A percentile compares a stretch with the other conserved stretches of the same genome.
Evolutionary conservation across 805 yeast genomes (phyloP).

Genomic region (Metschnikowia baotianmanensis): DNA sequence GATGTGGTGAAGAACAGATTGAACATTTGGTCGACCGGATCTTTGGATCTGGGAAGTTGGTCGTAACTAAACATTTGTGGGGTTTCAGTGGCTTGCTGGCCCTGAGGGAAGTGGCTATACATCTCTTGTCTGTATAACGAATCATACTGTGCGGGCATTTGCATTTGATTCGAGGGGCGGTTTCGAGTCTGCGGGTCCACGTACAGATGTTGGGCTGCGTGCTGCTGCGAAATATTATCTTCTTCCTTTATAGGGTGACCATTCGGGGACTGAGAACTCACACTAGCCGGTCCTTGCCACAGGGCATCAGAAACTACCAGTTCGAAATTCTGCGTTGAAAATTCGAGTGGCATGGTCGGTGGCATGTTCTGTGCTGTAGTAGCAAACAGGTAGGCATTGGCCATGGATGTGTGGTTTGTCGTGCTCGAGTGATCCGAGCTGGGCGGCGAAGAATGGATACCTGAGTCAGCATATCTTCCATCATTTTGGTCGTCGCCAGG

Average conservation of each 20-base stretch:
- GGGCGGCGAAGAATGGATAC: slow-evolving; percentile 5
- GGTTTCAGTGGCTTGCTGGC: neutral
- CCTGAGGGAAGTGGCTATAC: neutral
- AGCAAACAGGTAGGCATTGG: too few relatives aligned
- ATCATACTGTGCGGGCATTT: too few relatives aligned
- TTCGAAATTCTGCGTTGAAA: too few relatives aligned
- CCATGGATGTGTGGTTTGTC: too few relatives aligned
- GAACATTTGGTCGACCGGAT: slow-evolving; percentile 8
- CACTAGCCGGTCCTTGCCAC: too few relatives aligned
- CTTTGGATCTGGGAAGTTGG: slow-evolving; percentile 4
- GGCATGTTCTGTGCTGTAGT: too few relatives aligned
- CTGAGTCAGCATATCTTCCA: slow-evolving; percentile 1
- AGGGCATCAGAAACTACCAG: too few relatives aligned
- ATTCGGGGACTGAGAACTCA: too few relatives aligned
- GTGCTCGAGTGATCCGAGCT: slow-evolving; percentile 1
- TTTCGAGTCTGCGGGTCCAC: neutral
- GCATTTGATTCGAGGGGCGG: neutral
- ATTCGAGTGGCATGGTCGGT: too few relatives aligned
- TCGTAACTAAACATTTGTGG: slow-evolving; percentile 3
- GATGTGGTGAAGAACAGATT: slow-evolving; percentile 16
- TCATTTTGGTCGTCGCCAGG: slow-evolving; percentile 1
- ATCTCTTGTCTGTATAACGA: neutral
- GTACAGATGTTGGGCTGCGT: neutral
- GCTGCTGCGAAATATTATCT: too few relatives aligned
- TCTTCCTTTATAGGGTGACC: too few relatives aligned